These are phyloP conservation scores for Pelargonium australe DNA, from an alignment of 441 rosid genomes.

Conservation along the genomic window DNA sequence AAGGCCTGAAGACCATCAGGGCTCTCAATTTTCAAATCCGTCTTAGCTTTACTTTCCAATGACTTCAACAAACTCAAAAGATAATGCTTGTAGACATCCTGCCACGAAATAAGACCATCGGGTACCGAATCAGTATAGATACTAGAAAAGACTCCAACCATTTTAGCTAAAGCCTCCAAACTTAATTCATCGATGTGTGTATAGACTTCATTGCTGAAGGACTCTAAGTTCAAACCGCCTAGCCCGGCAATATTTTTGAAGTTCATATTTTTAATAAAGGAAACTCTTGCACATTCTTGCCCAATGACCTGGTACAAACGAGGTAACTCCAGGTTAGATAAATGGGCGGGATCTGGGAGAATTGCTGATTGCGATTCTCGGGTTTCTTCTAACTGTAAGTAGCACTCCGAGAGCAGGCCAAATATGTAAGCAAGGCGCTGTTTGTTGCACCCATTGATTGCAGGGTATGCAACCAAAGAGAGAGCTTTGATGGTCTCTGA, in stretches of 20 bases:
- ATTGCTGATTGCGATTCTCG: slow-evolving; percentile 34
- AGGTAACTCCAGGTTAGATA: slow-evolving; percentile 37
- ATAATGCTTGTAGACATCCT: slow-evolving; percentile 68
- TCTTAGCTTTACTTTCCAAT: slow-evolving; percentile 41
- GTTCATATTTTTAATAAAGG: slow-evolving; percentile 69
- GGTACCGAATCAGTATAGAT: slow-evolving; percentile 41
- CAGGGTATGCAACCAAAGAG: slow-evolving; percentile 62
- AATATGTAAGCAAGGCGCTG: slow-evolving; percentile 69
- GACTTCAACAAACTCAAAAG: slow-evolving; percentile 43
- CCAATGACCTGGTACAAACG: slow-evolving; percentile 48
- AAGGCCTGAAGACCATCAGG: slow-evolving; percentile 70
- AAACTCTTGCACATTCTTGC: slow-evolving; percentile 76
- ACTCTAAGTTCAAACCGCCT: slow-evolving; percentile 59
- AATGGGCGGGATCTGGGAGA: slow-evolving; percentile 26
- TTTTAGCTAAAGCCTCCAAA: slow-evolving; percentile 80
- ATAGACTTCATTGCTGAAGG: slow-evolving; percentile 60
- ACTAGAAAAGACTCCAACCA: slow-evolving; percentile 57
- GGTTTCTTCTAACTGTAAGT: slow-evolving; percentile 46
- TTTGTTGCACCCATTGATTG: slow-evolving; percentile 78
- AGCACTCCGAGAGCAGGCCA: slow-evolving; percentile 78
- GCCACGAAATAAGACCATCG: slow-evolving; percentile 54
- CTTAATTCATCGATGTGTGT: slow-evolving; percentile 47
- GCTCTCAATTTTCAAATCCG: slow-evolving; percentile 37
- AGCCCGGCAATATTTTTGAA: slow-evolving; percentile 75
- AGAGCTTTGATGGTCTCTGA: slow-evolving; percentile 58